Conservation (phyloP, 2,329 filamentous ascomycete genomes). For the Amphichorda felina region DNA sequence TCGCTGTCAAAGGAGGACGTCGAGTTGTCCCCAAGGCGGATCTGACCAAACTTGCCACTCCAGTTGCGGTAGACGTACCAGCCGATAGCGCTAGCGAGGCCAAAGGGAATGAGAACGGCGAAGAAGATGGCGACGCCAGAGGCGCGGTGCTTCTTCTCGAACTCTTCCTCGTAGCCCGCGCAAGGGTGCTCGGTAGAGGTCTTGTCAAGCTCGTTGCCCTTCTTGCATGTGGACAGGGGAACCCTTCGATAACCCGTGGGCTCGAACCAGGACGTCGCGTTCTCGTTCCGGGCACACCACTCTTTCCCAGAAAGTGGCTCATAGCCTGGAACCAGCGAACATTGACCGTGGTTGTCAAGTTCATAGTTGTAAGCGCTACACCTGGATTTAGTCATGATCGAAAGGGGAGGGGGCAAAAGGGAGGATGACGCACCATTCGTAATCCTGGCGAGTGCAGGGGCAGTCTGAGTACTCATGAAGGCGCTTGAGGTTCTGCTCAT, state of each 20-base stretch:
- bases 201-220: constrained; percentile 65
- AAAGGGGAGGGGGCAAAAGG: not conserved
- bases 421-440: constrained; percentile 60
- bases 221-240: constrained; percentile 76
- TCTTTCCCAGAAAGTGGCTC: constrained; percentile 39
- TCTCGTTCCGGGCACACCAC: constrained; percentile 48
- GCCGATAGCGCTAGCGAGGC: constrained; percentile 57
- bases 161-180: constrained; percentile 72
- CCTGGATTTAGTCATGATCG: not conserved
- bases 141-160: constrained; percentile 55
- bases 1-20: constrained; percentile 49
- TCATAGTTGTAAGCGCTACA: constrained; percentile 87
- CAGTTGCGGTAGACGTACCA: constrained; percentile 81
- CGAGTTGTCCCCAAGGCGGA: constrained; percentile 68
- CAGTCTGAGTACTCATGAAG: constrained; percentile 70
- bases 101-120: constrained; percentile 66
- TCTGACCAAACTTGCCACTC: constrained; percentile 83
- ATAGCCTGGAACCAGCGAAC: constrained; percentile 64
- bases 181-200: constrained; percentile 46
- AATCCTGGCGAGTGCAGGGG: constrained; percentile 73
- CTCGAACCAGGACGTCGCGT: constrained; percentile 67
- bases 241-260: constrained; percentile 83
- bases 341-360: constrained; percentile 64
- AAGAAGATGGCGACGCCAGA: constrained; percentile 74
- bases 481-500: constrained; percentile 58